A percentile compares a stretch with the other conserved stretches of the same genome.
These are phyloP conservation scores for Licmophora abbreviata DNA, from an alignment of 108 stramenopile species.

Conservation along the genomic window DNA sequence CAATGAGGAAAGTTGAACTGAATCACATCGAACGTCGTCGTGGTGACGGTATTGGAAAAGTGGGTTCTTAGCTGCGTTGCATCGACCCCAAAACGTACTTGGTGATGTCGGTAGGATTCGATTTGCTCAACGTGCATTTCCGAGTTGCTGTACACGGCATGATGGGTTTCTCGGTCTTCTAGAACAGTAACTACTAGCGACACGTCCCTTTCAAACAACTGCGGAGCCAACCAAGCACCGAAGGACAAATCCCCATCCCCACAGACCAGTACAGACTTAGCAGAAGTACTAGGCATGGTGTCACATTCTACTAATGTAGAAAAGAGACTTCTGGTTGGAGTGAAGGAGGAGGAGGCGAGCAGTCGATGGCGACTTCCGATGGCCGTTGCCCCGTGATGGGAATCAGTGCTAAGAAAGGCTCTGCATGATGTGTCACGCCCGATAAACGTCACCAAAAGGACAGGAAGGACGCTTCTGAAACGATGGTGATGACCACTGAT, in stretches of 20 bases:
- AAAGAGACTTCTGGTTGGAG: neutral
- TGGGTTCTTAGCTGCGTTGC: conserved; percentile 41
- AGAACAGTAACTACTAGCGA: conserved; percentile 57
- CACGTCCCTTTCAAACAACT: conserved; percentile 23
- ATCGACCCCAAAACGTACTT: conserved; percentile 52
- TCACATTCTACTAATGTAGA: neutral
- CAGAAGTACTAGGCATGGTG: neutral
- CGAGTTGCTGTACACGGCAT: conserved; percentile 33
- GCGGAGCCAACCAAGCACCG: conserved; percentile 37
- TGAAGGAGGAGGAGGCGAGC: too few relatives aligned
- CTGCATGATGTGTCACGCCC: too few relatives aligned
- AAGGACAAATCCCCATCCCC: conserved; percentile 83
- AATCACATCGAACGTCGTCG: conserved; percentile 51
- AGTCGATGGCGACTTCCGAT: too few relatives aligned
- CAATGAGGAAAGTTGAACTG: conserved; percentile 87
- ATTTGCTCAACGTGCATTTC: conserved; percentile 15
- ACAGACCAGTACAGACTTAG: conserved; percentile 36
- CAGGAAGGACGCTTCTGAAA: too few relatives aligned
- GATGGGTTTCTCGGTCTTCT: conserved; percentile 57
- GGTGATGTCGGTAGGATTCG: conserved; percentile 12
- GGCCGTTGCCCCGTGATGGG: too few relatives aligned
- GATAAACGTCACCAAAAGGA: too few relatives aligned
- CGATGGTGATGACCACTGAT: too few relatives aligned
- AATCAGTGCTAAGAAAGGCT: too few relatives aligned
- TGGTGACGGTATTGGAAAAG: conserved; percentile 22